Conservation (phyloP, 192 early-diverging fungal species). For the Endogone sp. region DNA sequence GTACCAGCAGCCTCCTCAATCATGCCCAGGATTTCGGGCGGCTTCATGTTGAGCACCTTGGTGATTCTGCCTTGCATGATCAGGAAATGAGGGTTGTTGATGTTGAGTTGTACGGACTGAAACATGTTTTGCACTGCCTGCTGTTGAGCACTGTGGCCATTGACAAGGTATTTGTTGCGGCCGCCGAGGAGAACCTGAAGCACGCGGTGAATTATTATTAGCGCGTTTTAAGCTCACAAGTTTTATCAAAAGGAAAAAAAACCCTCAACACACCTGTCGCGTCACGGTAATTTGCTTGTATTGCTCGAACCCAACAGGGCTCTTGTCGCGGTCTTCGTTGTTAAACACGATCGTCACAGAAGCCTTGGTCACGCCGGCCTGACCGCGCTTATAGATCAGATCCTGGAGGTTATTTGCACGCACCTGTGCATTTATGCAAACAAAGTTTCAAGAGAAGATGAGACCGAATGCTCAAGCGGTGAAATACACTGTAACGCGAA, state of each 20-base stretch:
- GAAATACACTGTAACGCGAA: neutral
- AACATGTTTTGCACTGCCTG: constrained; percentile 89
- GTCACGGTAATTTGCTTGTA: constrained; percentile 88
- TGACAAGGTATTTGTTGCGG: constrained; percentile 96
- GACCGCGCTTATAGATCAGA: constrained; percentile 98
- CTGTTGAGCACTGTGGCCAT: constrained; percentile 87
- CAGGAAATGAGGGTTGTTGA: constrained; percentile 99
- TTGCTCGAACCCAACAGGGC: constrained; percentile 86
- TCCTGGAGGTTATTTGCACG: constrained; percentile 92
- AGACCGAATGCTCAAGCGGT: neutral
- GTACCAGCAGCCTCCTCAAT: constrained; percentile 99
- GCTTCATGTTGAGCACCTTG: constrained; percentile 99
- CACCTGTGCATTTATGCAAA: constrained; percentile 42
- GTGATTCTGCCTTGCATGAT: constrained; percentile 99
- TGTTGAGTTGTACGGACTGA: constrained; percentile 96
- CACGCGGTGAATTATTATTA: neutral
- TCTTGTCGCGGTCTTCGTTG: constrained; percentile 79
- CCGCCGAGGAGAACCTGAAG: constrained; percentile 77
- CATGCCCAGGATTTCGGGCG: constrained; percentile 93
- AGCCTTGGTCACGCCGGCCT: constrained; percentile 97
- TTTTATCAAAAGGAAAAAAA: neutral
- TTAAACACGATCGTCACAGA: constrained; percentile 97
- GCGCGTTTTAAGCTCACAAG: no score
- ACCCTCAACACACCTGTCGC: constrained; percentile 72
- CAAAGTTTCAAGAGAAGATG: neutral